Conservation (phyloP, 108 stramenopile species). For the Cyclostephanos tholiformis region DNA sequence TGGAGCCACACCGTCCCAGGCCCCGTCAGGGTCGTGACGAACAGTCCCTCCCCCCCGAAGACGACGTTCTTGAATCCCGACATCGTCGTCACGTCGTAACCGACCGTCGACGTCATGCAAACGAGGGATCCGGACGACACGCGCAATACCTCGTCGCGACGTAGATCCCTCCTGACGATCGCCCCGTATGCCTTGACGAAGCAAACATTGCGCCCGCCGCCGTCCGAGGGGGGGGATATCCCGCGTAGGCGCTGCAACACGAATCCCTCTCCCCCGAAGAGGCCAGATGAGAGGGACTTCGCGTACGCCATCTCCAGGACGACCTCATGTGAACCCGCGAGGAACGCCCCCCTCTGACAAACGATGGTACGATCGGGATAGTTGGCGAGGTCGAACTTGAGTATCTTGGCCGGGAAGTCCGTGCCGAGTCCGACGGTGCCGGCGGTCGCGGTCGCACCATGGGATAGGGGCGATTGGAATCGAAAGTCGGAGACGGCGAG, state of each 20-base stretch:
- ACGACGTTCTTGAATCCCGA: constrained; percentile 90
- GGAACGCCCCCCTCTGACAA: constrained; percentile 90
- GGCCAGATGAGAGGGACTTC: constrained; percentile 76
- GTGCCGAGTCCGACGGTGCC: constrained; percentile 89
- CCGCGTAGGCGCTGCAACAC: constrained; percentile 83
- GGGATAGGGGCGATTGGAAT: too few species aligned
- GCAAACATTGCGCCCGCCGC: constrained; percentile 59
- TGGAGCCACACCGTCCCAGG: constrained; percentile 91
- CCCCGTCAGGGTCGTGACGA: constrained; percentile 91
- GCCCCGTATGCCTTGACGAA: constrained; percentile 91
- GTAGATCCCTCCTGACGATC: constrained; percentile 77
- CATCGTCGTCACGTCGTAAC: constrained; percentile 85
- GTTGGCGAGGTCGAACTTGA: constrained; percentile 74
- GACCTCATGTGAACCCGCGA: constrained; percentile 80
- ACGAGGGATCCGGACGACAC: constrained; percentile 88
- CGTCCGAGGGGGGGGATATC: neutral
- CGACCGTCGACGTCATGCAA: constrained; percentile 73
- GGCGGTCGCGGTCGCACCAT: too few species aligned
- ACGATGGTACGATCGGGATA: constrained; percentile 80
- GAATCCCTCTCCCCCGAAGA: constrained; percentile 95
- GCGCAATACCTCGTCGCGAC: constrained; percentile 74
- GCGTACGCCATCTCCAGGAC: constrained; percentile 89
- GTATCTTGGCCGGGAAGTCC: constrained; percentile 89
- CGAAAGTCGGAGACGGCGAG: constrained; percentile 89
- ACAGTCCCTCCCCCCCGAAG: constrained; percentile 91